Evolutionary conservation across 768 basidiomycete species (phyloP), one percentile per base, ranked within the genome.

Genomic region (Coprinopsis marcescibilis): DNA sequence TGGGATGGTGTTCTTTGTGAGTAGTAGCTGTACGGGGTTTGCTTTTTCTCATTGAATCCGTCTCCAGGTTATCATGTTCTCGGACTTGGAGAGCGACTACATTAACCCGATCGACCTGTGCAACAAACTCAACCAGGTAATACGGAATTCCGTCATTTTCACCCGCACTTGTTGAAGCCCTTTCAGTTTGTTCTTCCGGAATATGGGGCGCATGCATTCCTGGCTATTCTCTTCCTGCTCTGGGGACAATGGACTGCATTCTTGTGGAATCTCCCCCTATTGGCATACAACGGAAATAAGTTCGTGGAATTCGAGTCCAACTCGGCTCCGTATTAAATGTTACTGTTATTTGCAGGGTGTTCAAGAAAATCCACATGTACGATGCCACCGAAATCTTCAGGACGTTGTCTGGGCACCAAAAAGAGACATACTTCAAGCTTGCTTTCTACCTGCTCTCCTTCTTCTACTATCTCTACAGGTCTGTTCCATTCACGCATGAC

Each of bases 31-130:
- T 14, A 21, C 20, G 7, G 4, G 6, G 17, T 4, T 8, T 27
- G 26, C 5, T 12, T 27, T 4, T 27, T 30, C 15, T 32, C 15
- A 14, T 33, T 32, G 30, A 23, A 29, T 15, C 4, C 4, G 14
- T 5, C n/a, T 11, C 5, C 19, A 98, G 95, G 97, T 99, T 60
- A 98, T 99, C 76, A 98, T 97, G 95, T 98, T 98, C 76, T 96
- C 93, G 32, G 96, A 98, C 71, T 73, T 98, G 62, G 95, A 97
- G 71, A 96, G 92, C 75, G 93, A 96, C 77, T 98, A 97, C 72
- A 95, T 98, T 75, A 99, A 99, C 69, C 96, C 96, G 43, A 99
- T 99, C 80, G 96, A 99, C 68, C 83, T 98, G 32, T 98, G 96
- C 71, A 98, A 98, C 72, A 97, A 96, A 74, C 83, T 98, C 59